Evolutionary conservation across 2,329 filamentous ascomycete genomes (phyloP), one percentile per base, ranked within the genome.

Genomic region (Diplocarpon rosae): DNA sequence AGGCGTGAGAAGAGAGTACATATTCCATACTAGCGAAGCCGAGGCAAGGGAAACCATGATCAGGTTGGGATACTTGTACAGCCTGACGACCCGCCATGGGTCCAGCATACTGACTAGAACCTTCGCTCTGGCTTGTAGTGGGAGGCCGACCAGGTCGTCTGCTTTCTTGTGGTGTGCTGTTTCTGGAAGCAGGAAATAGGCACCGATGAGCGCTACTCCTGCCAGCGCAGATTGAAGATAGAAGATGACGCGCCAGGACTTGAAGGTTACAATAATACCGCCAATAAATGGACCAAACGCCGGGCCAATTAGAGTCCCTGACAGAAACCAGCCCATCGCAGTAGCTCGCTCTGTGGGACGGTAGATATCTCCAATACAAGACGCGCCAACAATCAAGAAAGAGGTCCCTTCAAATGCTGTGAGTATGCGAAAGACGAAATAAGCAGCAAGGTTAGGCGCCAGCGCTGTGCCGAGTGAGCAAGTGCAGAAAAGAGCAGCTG

Each of bases 391-490:
- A 10, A 85, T 75, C 11, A 89, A 68, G 52, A 89, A 86, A 0
- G 78, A 76, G 0, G 83, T 87, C 12, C 83, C 83, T 63, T 84
- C 78, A 54, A 87, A 83, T 0, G 83, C 85, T 1, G 81, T 84
- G 24, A 86, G 66, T 37, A 85, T 75, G 6, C 84, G 76, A 58
- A 89, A 86, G 40, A 86, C 69, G 59, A 84, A 85, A 61, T 85
- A 90, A 0, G 76, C 66, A 1, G 72, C 73, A 15, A 90, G 66
- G 52, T 85, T 83, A 0, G 83, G 83, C 3, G 84, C 73, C 11
- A 88, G 62, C 0, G 84, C 82, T 0, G 83, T 85, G 24, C 79
- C 84, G 27, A 85, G 68, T n/a, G 77, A 84, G 55, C 83, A 81
- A 1, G 68, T 68, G 40, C 80, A 75, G 63, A 89, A 85, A 1